phyloP scores from a whole-genome alignment of 2,329 filamentous ascomycete species.

The Mariannaea sp. region DNA sequence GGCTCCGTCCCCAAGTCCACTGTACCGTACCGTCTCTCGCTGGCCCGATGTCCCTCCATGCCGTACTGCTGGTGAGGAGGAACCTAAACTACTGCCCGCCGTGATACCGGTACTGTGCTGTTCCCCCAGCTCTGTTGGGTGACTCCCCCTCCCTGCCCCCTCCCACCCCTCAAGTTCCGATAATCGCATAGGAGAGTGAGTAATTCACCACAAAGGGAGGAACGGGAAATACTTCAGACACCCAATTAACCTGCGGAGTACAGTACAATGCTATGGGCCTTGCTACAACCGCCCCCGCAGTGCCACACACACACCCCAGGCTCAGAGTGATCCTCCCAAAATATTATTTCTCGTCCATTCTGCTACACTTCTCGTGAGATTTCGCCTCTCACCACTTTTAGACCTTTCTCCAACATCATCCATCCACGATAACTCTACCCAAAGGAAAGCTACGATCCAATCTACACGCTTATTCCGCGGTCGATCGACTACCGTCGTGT shows the following conservation, averaged over 20 bases:
- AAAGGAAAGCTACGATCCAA: slow-evolving; percentile 31
- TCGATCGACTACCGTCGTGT: slow-evolving; percentile 42
- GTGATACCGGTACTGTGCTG: slow-evolving; percentile 13
- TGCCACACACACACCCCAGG: slow-evolving; percentile 38
- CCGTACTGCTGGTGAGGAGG: background rate
- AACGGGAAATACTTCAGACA: too few species aligned
- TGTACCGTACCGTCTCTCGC: slow-evolving; percentile 25
- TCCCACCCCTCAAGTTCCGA: slow-evolving; percentile 24
- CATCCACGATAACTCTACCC: slow-evolving; percentile 17
- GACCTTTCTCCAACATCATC: slow-evolving; percentile 23
- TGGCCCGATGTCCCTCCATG: slow-evolving; percentile 22
- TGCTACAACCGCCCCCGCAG: slow-evolving; percentile 34
- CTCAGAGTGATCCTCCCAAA: slow-evolving; percentile 43
- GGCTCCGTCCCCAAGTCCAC: slow-evolving; percentile 30
- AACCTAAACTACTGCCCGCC: slow-evolving; percentile 14
- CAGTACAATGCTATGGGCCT: slow-evolving; percentile 26
- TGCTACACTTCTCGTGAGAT: slow-evolving; percentile 36
- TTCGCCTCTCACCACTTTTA: slow-evolving; percentile 34
- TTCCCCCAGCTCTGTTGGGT: background rate
- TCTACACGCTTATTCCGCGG: slow-evolving; percentile 36
- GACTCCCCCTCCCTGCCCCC: background rate
- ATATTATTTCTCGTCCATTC: slow-evolving; percentile 47
- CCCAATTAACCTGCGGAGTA: too few species aligned
- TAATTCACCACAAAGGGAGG: too few species aligned
- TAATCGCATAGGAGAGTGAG: slow-evolving; percentile 43